phyloP scores from a whole-genome alignment of 257 asterid genomes.

The Solanum commersonii region DNA sequence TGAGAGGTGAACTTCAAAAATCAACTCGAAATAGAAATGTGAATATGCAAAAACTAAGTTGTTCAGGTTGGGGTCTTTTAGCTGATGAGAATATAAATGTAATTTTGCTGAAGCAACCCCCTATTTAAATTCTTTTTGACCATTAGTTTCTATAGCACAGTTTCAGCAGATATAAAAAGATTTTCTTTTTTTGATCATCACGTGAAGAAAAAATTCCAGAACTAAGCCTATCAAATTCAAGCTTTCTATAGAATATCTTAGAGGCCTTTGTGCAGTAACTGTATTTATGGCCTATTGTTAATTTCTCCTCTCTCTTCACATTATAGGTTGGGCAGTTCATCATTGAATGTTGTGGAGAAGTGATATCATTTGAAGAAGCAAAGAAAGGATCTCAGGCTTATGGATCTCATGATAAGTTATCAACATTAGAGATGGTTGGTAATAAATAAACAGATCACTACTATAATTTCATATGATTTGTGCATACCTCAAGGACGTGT shows the following conservation, averaged over 20 bases:
- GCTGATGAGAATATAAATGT: conserved; percentile 70
- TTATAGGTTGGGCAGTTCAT: conserved; percentile 76
- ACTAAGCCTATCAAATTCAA: background rate
- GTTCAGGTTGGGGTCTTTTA: conserved; percentile 82
- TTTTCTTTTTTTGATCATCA: background rate
- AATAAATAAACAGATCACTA: no score
- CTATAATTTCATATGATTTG: no score
- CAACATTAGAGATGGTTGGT: no score
- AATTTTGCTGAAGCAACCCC: conserved; percentile 4
- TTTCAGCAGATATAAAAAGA: background rate
- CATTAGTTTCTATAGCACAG: background rate
- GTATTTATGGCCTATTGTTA: background rate
- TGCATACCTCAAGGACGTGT: no score
- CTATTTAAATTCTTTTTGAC: background rate
- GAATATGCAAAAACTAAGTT: conserved; percentile 59
- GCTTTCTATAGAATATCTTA: background rate
- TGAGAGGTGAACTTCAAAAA: no score
- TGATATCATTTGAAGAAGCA: conserved; percentile 75
- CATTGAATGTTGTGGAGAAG: conserved; percentile 86
- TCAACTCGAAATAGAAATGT: conserved; percentile 33
- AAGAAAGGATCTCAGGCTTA: conserved; percentile 54
- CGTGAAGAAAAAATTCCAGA: background rate
- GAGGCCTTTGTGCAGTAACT: background rate
- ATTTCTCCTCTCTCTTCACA: conserved; percentile 4
- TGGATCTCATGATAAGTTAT: conserved; percentile 58